Conservation (phyloP, 495 filamentous ascomycete species). For the Penicillium samsonianum region DNA sequence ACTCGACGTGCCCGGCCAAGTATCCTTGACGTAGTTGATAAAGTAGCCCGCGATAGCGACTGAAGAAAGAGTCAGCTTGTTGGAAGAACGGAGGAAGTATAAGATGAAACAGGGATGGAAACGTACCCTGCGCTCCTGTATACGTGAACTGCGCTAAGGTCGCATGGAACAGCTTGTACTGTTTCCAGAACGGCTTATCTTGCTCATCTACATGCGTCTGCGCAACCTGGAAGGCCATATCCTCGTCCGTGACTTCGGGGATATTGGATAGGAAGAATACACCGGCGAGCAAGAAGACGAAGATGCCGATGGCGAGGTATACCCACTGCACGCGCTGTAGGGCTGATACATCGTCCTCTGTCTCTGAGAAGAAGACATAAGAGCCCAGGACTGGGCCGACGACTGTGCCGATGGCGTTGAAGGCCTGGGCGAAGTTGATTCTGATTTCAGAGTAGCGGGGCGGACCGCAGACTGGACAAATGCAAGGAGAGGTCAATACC, state of each 20-base stretch:
- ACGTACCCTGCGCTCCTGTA: constrained; percentile 61
- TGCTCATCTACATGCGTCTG: constrained; percentile 46
- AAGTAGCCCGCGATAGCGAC: constrained; percentile 71
- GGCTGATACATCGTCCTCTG: constrained; percentile 48
- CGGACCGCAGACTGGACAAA: constrained; percentile 49
- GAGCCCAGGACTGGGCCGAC: constrained; percentile 66
- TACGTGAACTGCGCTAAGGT: constrained; percentile 74
- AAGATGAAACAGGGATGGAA: background rate
- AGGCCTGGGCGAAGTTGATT: constrained; percentile 66
- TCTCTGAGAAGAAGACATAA: constrained; percentile 63
- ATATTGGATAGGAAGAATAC: constrained; percentile 50
- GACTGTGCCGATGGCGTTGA: constrained; percentile 68
- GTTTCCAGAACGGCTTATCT: constrained; percentile 48
- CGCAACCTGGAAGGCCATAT: constrained; percentile 56
- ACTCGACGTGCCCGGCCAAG: constrained; percentile 36
- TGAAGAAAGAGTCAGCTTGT: constrained; percentile 6
- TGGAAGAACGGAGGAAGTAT: background rate
- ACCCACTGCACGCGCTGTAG: constrained; percentile 70
- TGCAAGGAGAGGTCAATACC: constrained; percentile 2
- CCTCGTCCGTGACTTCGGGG: constrained; percentile 58
- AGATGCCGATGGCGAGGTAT: constrained; percentile 71
- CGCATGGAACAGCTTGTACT: constrained; percentile 60
- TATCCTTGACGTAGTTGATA: constrained; percentile 55
- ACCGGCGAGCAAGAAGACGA: constrained; percentile 62
- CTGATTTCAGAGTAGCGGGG: constrained; percentile 56